phyloP scores from a whole-genome alignment of 2,329 filamentous ascomycete species.

The Chaetothyriales sp. region DNA sequence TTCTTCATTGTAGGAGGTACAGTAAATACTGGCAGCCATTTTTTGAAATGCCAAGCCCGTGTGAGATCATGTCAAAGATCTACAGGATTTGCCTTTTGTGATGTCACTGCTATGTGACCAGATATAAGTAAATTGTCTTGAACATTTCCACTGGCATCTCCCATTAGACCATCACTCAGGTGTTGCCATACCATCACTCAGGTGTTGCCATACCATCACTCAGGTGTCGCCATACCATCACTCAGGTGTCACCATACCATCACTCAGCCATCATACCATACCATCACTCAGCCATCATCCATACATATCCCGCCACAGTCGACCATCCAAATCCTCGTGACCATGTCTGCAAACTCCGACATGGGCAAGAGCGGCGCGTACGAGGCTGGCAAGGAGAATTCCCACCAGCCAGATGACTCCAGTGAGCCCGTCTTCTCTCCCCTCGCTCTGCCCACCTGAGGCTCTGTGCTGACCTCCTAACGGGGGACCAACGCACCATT shows the following conservation, averaged over 20 bases:
- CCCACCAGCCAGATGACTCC: conserved; percentile 56
- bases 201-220: too few relatives aligned
- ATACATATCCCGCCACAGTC: not conserved
- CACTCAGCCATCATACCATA: too few relatives aligned
- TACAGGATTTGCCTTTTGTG: not conserved
- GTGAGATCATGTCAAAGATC: not conserved
- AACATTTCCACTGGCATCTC: not conserved
- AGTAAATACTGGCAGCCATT: too few relatives aligned
- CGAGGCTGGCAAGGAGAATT: conserved; percentile 57
- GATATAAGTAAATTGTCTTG: not conserved
- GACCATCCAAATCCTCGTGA: not conserved
- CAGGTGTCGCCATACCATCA: too few relatives aligned
- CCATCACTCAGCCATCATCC: not conserved
- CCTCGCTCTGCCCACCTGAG: not conserved
- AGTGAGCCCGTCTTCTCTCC: conserved; percentile 37
- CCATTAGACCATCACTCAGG: not conserved
- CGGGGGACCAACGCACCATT: conserved; percentile 33
- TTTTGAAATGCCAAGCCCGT: not conserved
- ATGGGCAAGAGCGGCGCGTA: conserved; percentile 56
- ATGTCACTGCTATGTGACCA: not conserved
- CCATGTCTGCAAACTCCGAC: conserved; percentile 33
- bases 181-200: too few relatives aligned
- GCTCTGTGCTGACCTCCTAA: not conserved
- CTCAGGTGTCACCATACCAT: too few relatives aligned
- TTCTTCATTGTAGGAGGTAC: too few relatives aligned